Evolutionary conservation across 345 rosid species (phyloP).

Genomic region (Populus nigra): DNA sequence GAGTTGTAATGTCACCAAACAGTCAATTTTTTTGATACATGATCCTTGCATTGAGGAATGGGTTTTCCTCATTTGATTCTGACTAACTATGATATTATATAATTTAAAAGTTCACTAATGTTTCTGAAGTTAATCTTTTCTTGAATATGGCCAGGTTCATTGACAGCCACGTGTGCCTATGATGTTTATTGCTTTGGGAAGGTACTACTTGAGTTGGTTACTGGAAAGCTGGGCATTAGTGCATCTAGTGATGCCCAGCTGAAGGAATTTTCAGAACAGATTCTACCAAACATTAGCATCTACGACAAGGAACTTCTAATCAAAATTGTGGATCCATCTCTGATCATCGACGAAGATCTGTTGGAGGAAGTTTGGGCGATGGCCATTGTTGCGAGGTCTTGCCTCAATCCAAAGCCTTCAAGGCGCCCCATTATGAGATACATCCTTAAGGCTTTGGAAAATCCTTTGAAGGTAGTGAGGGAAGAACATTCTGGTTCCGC

Average conservation of each 20-base stretch:
- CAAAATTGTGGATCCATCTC: conserved; percentile 83
- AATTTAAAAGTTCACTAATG: not conserved
- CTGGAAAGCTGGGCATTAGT: conserved; percentile 88
- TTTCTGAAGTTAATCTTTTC: conserved; percentile 16
- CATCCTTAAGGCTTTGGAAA: conserved; percentile 87
- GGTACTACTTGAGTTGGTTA: conserved; percentile 90
- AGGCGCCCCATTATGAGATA: conserved; percentile 94
- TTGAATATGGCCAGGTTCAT: conserved; percentile 46
- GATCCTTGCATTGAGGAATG: not conserved
- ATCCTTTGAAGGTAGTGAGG: conserved; percentile 83
- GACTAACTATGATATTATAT: not conserved
- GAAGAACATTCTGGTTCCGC: conserved; percentile 72
- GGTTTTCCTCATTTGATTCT: not conserved
- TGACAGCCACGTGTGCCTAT: conserved; percentile 61
- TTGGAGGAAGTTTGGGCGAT: conserved; percentile 99
- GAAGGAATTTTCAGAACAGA: conserved; percentile 75
- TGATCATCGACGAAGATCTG: conserved; percentile 86
- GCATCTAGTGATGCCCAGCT: conserved; percentile 51
- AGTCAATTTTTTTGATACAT: not conserved
- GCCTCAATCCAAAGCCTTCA: conserved; percentile 88
- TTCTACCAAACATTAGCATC: conserved; percentile 67
- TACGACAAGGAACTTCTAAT: conserved; percentile 88
- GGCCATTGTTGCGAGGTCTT: conserved; percentile 92
- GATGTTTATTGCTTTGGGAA: conserved; percentile 96
- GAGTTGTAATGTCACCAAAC: not conserved